Evolutionary conservation across 2,329 filamentous ascomycete species (phyloP).

Genomic region (Colletotrichum liriopes): DNA sequence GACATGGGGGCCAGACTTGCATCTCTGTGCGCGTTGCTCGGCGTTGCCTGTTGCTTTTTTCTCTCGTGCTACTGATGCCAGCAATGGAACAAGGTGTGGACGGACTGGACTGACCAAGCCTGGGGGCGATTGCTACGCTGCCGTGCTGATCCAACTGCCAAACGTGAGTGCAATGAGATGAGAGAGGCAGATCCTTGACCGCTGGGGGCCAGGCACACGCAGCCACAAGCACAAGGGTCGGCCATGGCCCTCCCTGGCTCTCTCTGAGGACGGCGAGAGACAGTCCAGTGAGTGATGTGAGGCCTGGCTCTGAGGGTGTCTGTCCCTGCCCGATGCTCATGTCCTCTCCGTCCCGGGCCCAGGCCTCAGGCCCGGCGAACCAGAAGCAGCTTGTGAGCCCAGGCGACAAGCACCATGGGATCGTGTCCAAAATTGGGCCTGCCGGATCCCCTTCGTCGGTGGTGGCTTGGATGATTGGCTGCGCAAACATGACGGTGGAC

Average conservation of each 20-base stretch:
- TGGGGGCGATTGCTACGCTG: not conserved
- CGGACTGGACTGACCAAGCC: too few species aligned
- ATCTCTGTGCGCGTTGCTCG: constrained; percentile 8
- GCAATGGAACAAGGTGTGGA: not conserved
- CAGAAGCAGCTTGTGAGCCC: constrained; percentile 26
- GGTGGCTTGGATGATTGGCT: constrained; percentile 19
- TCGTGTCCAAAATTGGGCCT: constrained; percentile 39
- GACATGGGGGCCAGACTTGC: constrained; percentile 29
- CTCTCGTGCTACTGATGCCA: constrained; percentile 15
- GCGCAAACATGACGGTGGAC: constrained; percentile 23
- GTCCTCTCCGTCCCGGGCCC: not conserved
- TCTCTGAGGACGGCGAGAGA: not conserved
- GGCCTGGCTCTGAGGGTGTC: not conserved
- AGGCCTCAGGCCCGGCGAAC: constrained; percentile 12
- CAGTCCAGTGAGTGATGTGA: not conserved
- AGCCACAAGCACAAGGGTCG: not conserved
- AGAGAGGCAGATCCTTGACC: not conserved
- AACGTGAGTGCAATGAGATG: not conserved
- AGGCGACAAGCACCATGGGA: constrained; percentile 23
- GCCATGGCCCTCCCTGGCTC: not conserved
- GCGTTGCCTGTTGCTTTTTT: constrained; percentile 17
- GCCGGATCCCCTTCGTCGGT: not conserved
- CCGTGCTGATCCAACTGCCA: constrained; percentile 14
- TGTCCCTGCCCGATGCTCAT: not conserved
- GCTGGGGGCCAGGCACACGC: not conserved